Base-by-base conservation (phyloP, 352 stramenopile species). In the Globisporangium iwayamae region DNA sequence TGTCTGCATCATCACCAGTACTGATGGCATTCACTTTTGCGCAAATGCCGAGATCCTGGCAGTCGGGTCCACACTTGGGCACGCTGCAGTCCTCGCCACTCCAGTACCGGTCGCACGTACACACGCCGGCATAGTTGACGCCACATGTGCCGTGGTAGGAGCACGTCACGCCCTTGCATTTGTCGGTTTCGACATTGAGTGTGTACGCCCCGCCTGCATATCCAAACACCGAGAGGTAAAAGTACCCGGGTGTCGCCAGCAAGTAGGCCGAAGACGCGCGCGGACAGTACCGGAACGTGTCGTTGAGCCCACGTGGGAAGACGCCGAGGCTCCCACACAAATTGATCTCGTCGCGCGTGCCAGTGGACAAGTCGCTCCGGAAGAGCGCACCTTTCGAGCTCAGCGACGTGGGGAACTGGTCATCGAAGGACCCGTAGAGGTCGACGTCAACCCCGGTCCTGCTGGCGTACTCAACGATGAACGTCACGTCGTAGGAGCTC, bases 341-440 rank as follows among this genome's bases (percentile, higher is more conserved):
- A 54, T 90, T 72, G 63, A 91, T 88, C 50, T 82, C 81, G 43
- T 92, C 83, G 1, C 47, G 63, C 11, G 73, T 56, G 4, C 70
- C 71, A 4, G 66, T 67, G 4, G 67, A 63, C 10, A 76, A 79
- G 18, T 85, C 81, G 51, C 85, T 93, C n/a, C 72, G 56, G 55
- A 91, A 90, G 5, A 82, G 72, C 9, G 65, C 67, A 1, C 62
- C 75, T 20, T 72, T 76, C 18, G 77, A 56, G 25, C 72, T 90
- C 56, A 77, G 51, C 1, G 80, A 78, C 16, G 74, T 90, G 32
- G 85, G 83, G 22, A 74, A 81, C 25, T 52, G 50, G 41, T 89
- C 78, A 53, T 87, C 74, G 58, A 93, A 93, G 1, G 85, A 93
- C 16, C 77, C 83, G 45, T 91, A 91, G 28, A 93, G 61, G 57